Base-by-base conservation (phyloP, 768 basidiomycete species). In the Lepiota brunneoincarnata region DNA sequence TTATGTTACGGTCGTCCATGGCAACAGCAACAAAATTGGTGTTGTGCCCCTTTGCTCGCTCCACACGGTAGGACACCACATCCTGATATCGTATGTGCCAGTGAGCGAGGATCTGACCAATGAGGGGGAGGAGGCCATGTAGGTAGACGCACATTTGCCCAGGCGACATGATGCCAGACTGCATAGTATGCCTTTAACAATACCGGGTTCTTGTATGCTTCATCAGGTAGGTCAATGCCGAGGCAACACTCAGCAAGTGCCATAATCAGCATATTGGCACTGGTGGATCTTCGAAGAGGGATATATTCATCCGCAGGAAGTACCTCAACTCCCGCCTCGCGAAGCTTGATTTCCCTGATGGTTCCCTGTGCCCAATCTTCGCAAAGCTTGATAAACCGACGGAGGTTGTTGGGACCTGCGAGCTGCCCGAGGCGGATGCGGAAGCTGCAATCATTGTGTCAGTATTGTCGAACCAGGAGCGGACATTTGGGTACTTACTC, bases 31-130 rank as follows among this genome's bases (percentile, higher is more conserved):
- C 71, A 59, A 87, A 74, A 64, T 88, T 89, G 63, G 85, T 86
- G 24, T 68, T 72, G 51, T 81, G 78, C 15, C 84, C 87, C 59
- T 79, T 79, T 48, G 79, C 76, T 60, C 85, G 82, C 60, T 89
- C 86, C 80, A 84, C 81, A 65, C 85, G 81, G 67, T 87, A 88
- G 5, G 83, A 86, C 61, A 84, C 86, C 9, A 87, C 66, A 55
- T 88, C 84, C 85, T 86, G 59, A 39, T 21, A 41, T 38, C 56
- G 49, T n/a, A 40, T 26, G 17, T n/a, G n/a, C 37, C 26, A n/a
- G 42, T 35, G 50, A 58, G 39, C 36, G 56, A 18, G 51, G 49
- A 24, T 26, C 37, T 46, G 18, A 47, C 11, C 15, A 10, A 28
- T n/a, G 21, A 12, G 49, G 37, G 53, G 26, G 12, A 4, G 34